Conservation (phyloP, 805 yeast species). For the Wickerhamiella brachini region DNA sequence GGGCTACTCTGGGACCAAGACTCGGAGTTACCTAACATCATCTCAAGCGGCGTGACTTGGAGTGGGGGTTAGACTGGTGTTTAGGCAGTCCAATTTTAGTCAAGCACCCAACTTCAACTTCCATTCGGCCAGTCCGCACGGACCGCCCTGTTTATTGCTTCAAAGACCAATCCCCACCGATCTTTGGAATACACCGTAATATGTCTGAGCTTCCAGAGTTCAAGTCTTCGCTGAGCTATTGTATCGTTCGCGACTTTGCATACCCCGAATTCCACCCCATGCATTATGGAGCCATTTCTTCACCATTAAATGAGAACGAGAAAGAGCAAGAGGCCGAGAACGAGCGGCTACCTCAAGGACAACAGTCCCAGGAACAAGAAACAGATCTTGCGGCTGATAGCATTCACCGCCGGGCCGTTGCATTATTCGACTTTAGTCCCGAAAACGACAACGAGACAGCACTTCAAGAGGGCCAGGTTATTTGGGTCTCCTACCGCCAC, state of each 20-base stretch:
- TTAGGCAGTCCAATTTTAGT: background rate
- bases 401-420: constrained; percentile 58
- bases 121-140: background rate
- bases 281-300: constrained; percentile 41
- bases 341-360: constrained; percentile 8
- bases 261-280: constrained; percentile 57
- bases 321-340: background rate
- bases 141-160: background rate
- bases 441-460: constrained; percentile 89
- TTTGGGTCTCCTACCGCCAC: constrained; percentile 79
- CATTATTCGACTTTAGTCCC: constrained; percentile 78
- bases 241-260: constrained; percentile 69
- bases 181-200: background rate
- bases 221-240: constrained; percentile 23
- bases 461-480: constrained; percentile 63
- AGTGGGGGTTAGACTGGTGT: background rate
- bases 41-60: background rate
- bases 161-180: background rate
- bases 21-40: background rate
- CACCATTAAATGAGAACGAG: constrained; percentile 8
- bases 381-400: constrained; percentile 22
- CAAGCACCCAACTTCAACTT: background rate
- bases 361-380: too few relatives aligned
- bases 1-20: too few relatives aligned
- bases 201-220: constrained; percentile 17